phyloP scores from a whole-genome alignment of 2,329 filamentous ascomycete species.

The Septoria linicola region DNA sequence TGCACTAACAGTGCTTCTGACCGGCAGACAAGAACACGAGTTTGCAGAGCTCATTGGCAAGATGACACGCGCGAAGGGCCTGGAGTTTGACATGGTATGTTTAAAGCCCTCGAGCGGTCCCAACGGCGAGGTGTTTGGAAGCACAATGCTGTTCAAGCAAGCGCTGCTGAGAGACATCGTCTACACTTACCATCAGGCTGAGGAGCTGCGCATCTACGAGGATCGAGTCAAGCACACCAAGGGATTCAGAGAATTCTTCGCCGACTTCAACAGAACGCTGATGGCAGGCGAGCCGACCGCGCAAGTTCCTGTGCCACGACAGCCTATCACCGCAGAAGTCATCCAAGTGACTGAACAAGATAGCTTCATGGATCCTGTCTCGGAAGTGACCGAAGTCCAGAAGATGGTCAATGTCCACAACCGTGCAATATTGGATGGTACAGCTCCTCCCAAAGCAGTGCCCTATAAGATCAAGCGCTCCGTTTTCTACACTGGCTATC shows the following conservation, averaged over 20 bases:
- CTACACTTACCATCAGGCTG: conserved; percentile 78
- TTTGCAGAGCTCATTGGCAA: conserved; percentile 78
- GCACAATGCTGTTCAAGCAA: conserved; percentile 92
- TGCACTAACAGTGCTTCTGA: conserved; percentile 80
- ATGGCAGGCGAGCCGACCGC: conserved; percentile 36
- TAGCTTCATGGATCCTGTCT: conserved; percentile 71
- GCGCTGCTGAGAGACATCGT: conserved; percentile 75
- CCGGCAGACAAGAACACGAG: conserved; percentile 74
- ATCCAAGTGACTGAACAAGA: conserved; percentile 79
- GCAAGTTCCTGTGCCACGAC: conserved; percentile 49
- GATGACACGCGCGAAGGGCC: conserved; percentile 72
- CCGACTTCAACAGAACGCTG: conserved; percentile 67
- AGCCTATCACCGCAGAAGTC: conserved; percentile 73
- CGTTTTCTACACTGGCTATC: conserved; percentile 89
- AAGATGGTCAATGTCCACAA: conserved; percentile 90
- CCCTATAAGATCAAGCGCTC: conserved; percentile 76
- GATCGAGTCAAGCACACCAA: conserved; percentile 67
- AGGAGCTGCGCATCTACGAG: conserved; percentile 73
- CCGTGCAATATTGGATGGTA: conserved; percentile 50
- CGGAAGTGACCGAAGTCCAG: conserved; percentile 81
- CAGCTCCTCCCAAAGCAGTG: conserved; percentile 46
- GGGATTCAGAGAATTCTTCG: conserved; percentile 81
- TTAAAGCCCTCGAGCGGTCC: conserved; percentile 85
- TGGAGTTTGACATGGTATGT: conserved; percentile 84
- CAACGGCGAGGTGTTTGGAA: conserved; percentile 71